Base-by-base conservation (phyloP, 371 early-diverging fungal species). In the Phascolomyces articulosus region DNA sequence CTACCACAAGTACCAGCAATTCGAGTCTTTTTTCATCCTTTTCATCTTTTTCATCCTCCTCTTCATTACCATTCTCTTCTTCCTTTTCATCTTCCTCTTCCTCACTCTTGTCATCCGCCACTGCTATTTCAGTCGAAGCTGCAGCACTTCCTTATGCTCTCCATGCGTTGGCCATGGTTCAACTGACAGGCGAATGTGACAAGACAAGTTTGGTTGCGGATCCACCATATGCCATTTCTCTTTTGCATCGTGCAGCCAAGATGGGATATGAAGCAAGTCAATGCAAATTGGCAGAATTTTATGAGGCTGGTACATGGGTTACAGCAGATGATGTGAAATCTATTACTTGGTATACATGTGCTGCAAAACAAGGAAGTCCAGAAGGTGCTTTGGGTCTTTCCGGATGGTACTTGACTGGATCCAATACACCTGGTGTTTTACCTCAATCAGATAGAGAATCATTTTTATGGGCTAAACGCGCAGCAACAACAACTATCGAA, bases 331-430 rank as follows among this genome's bases (percentile, higher is more conserved):
- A 97, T 4, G 83, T 90, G 16, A 76, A 88, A 27, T 95, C 95
- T n/a, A 95, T 98, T 63, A 92, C 91, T 18, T 99, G 98, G 96
- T 97, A 97, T 79, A 91, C 95, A 24, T 84, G 85, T 4, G 93
- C 96, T 0, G 95, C 96, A 6, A 87, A 95, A 56, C 86, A 90
- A 69, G 92, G 92, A 0, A 86, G 93, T 68, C 80, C 92, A 4
- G 92, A 93, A 44, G 90, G 89, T 4, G 91, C 93, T 65, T 71
- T 95, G 41, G 96, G 94, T 16, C 79, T 95, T 10, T 90, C 93
- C 0, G 92, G 93, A 6, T 95, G 95, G 95, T 95, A 93, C 63
- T 74, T 95, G 63, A 95, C 95, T 2, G 95, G 96, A 81, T 64
- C 84, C 79, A 90, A 90, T 40, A 58, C 64, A 4, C 9, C 56